phyloP scores from a whole-genome alignment of 495 filamentous ascomycete species.

The Penicillium steckii region DNA sequence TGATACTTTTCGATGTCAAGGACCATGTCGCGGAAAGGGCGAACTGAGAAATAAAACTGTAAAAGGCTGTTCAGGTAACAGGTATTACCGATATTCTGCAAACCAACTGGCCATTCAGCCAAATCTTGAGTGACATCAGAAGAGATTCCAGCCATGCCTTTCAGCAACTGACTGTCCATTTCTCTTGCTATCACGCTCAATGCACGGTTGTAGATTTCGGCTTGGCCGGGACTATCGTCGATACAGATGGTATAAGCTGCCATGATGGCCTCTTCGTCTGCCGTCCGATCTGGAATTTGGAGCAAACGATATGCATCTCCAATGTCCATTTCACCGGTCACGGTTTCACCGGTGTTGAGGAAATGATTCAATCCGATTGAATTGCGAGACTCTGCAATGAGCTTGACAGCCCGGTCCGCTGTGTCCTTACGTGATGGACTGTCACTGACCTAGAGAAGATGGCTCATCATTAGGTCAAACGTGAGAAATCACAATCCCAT shows the following conservation, averaged over 20 bases:
- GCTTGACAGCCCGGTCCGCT: slow-evolving; percentile 51
- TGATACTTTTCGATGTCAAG: slow-evolving; percentile 67
- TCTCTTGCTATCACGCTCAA: slow-evolving; percentile 50
- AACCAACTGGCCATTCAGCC: slow-evolving; percentile 69
- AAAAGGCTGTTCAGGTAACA: slow-evolving; percentile 97
- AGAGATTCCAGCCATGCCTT: slow-evolving; percentile 33
- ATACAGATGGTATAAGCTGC: slow-evolving; percentile 50
- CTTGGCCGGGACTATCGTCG: slow-evolving; percentile 48
- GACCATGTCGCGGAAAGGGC: slow-evolving; percentile 76
- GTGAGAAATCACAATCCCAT: not conserved
- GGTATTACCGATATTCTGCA: slow-evolving; percentile 93
- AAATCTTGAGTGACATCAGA: slow-evolving; percentile 33
- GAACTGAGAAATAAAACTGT: slow-evolving; percentile 92
- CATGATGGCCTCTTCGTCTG: slow-evolving; percentile 50
- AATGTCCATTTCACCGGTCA: slow-evolving; percentile 55
- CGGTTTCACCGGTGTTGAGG: slow-evolving; percentile 53
- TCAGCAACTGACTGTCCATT: slow-evolving; percentile 43
- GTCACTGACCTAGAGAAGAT: slow-evolving; percentile 39
- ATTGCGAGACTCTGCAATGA: slow-evolving; percentile 56
- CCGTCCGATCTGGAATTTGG: slow-evolving; percentile 52
- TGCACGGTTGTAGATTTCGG: slow-evolving; percentile 47
- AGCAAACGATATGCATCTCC: slow-evolving; percentile 57
- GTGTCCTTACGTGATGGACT: slow-evolving; percentile 46
- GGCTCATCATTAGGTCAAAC: not conserved
- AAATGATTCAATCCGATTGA: slow-evolving; percentile 54